Percentiles rank a stretch among this genome's conserved stretches.
Conservation (phyloP, 2,329 filamentous ascomycete genomes). For the Aspergillus sp. region DNA sequence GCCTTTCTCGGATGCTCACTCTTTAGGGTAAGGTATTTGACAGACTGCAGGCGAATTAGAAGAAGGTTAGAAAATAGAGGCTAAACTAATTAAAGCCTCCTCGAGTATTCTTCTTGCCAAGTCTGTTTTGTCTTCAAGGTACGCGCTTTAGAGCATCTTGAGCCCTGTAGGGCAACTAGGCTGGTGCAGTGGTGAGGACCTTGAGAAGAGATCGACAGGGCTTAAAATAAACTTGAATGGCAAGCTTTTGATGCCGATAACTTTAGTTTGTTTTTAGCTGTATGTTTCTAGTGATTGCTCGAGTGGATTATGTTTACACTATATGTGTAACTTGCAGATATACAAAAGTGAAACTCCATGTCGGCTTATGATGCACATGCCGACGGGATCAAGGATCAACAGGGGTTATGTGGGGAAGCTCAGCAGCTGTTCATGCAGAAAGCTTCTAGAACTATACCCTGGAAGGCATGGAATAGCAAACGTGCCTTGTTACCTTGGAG, state of each 20-base stretch:
- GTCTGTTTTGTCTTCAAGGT: background rate
- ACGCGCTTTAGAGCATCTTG: background rate
- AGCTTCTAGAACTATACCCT: conserved; percentile 1
- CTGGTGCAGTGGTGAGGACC: background rate
- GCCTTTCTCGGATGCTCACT: background rate
- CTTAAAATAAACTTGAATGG: conserved; percentile 2
- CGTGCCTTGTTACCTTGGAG: background rate
- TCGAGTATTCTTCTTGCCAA: background rate
- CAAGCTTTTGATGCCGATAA: conserved; percentile 1
- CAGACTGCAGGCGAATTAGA: background rate
- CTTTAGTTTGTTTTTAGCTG: background rate
- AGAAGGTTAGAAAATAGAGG: background rate
- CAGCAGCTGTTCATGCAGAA: background rate
- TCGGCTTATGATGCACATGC: background rate
- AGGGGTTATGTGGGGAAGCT: background rate
- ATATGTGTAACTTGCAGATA: background rate
- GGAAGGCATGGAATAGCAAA: background rate
- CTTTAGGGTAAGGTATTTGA: background rate
- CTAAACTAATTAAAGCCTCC: background rate
- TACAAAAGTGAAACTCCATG: background rate
- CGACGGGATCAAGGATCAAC: background rate
- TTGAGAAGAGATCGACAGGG: conserved; percentile 7
- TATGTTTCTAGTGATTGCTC: too few species aligned
- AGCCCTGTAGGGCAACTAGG: background rate
- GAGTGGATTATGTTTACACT: background rate